Base-by-base conservation (phyloP, 176 grass and related monocot species). In the Aegilops longissima region DNA sequence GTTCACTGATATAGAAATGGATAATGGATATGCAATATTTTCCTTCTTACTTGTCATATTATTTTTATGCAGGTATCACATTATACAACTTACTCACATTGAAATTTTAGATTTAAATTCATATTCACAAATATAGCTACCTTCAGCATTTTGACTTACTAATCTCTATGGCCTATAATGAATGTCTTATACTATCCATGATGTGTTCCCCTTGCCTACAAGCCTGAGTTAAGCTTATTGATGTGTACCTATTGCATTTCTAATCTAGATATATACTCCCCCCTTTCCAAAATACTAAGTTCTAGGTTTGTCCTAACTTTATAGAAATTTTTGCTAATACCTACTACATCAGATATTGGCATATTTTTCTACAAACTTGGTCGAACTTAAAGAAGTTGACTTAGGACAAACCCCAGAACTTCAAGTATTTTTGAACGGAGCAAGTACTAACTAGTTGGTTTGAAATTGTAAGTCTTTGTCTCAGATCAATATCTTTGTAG, bases 201-300 rank as follows among this genome's bases (percentile, higher is more conserved):
- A 14, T 23, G 1, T 33, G 11, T 69, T 66, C 5, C 1, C 45
- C 61, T 74, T 42, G 30, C 62, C 34, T 77, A 70, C 20, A 66
- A 66, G 31, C 73, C 29, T 30, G 12, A 66, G 81, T 66, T 76
- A 80, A 83, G 59, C 23, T 89, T 79, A 54, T 24, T 79, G 54
- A 84, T 65, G 21, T 64, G 21, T n/a, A 74, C 20, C 52, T 65
- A n/a, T 20, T 79, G 33, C 56, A 40, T 39, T 18, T 72, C n/a
- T 61, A 39, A 38, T 63, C 29, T 4, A 12, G 24, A 49, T 36
- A 56, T 66, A 52, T 45, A 45, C 42, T 12, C 42, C 11, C 42
- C 42, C 42, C 42, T 45, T 45, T 4, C 42, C 42, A 45, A 12
- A 45, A 45, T 45, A 12, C 40, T 12, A 45, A 45, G 42, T 45